A percentile compares a stretch with the other conserved stretches of the same genome.
Conservation (phyloP, 345 rosid species). For the Syzygium jambos region DNA sequence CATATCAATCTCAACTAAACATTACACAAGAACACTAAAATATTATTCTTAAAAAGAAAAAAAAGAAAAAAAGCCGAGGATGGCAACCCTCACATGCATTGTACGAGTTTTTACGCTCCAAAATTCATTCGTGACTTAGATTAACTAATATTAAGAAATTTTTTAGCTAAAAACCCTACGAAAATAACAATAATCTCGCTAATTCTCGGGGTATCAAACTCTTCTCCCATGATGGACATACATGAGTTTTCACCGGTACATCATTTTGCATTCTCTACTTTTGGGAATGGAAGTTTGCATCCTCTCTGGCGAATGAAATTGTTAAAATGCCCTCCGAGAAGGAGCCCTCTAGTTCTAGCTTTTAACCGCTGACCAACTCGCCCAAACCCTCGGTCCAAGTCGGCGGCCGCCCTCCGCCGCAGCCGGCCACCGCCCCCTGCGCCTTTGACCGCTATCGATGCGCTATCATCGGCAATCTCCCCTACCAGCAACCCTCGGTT, state of each 20-base stretch:
- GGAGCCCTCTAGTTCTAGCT: neutral
- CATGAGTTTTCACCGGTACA: neutral
- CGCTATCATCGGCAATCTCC: neutral
- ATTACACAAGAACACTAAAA: neutral
- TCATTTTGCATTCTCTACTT: neutral
- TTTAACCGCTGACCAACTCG: neutral
- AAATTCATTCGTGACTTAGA: too few species aligned
- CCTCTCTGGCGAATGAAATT: neutral
- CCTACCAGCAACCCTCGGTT: neutral
- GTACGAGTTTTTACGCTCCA: too few species aligned
- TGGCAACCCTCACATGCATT: too few species aligned
- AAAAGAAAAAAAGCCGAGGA: too few species aligned
- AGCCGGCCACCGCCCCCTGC: neutral
- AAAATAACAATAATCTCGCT: too few species aligned
- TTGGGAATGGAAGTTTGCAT: neutral
- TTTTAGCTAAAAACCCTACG: too few species aligned
- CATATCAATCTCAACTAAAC: neutral
- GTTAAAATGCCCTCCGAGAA: neutral
- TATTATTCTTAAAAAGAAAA: too few species aligned
- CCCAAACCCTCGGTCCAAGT: neutral
- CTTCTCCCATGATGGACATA: too few species aligned
- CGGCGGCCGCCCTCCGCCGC: neutral
- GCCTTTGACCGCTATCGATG: neutral
- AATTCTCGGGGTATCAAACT: too few species aligned
- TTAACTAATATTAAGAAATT: too few species aligned